phyloP scores from a whole-genome alignment of 106 monocot genomes.

The Xerophyta viscosa region DNA sequence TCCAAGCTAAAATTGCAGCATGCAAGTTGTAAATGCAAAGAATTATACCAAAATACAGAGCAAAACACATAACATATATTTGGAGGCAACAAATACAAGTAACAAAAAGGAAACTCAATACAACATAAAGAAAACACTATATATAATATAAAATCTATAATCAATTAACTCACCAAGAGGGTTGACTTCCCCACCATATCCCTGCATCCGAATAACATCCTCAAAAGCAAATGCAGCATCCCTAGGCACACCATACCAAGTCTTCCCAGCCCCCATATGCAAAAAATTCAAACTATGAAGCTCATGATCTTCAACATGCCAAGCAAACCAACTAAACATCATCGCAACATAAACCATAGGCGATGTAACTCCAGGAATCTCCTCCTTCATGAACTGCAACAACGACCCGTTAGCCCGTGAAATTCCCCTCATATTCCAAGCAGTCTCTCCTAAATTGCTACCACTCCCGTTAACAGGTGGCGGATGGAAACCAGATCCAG shows the following conservation, averaged over 20 bases:
- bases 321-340: slow-evolving; percentile 96
- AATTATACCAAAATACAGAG: no score
- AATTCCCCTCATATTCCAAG: slow-evolving; percentile 85
- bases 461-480: slow-evolving; percentile 11
- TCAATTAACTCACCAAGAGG: slow-evolving; percentile 51
- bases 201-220: slow-evolving; percentile 71
- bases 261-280: slow-evolving; percentile 72
- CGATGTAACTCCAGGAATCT: slow-evolving; percentile 81
- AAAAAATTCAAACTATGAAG: slow-evolving; percentile 84
- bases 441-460: slow-evolving; percentile 58
- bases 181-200: slow-evolving; percentile 74
- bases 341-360: slow-evolving; percentile 84
- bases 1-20: no score
- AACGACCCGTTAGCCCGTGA: slow-evolving; percentile 55
- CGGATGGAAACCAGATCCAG: slow-evolving; percentile 64
- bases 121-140: no score
- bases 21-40: no score
- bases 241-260: slow-evolving; percentile 88
- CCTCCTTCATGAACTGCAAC: slow-evolving; percentile 79
- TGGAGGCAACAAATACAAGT: neutral
- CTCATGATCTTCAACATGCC: slow-evolving; percentile 93
- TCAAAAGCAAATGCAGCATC: slow-evolving; percentile 75
- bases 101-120: no score
- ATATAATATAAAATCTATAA: no score
- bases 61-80: no score